phyloP scores from a whole-genome alignment of 2,329 filamentous ascomycete genomes.

The Aspergillus piperis region DNA sequence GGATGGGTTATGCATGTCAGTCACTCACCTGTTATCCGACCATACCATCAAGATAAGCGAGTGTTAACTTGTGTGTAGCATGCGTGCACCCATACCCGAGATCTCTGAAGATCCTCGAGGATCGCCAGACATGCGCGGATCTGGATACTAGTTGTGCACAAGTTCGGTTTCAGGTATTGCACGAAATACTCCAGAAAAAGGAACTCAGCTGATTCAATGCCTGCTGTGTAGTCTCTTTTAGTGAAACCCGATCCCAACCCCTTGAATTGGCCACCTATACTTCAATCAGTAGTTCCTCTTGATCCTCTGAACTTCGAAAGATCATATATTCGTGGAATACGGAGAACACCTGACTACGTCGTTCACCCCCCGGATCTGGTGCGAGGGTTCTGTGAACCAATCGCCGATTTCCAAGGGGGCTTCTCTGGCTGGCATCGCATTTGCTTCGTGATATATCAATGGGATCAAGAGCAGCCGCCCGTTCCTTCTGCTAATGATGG shows the following conservation, averaged over 20 bases:
- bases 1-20: slow-evolving; percentile 42
- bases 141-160: slow-evolving; percentile 24
- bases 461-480: slow-evolving; percentile 21
- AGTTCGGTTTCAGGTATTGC: slow-evolving; percentile 29
- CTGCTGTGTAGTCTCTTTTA: slow-evolving; percentile 25
- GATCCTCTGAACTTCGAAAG: slow-evolving; percentile 4
- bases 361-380: slow-evolving; percentile 21
- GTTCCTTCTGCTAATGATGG: slow-evolving; percentile 22
- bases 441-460: slow-evolving; percentile 38
- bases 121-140: slow-evolving; percentile 41
- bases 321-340: slow-evolving; percentile 30
- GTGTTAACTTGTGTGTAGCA: slow-evolving; percentile 24
- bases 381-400: slow-evolving; percentile 40
- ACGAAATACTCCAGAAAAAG: not conserved
- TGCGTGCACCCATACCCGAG: slow-evolving; percentile 40
- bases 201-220: not conserved
- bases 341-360: slow-evolving; percentile 17
- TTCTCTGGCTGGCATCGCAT: slow-evolving; percentile 42
- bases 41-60: not conserved
- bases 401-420: slow-evolving; percentile 27
- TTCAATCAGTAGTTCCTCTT: slow-evolving; percentile 26
- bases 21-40: not conserved
- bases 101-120: slow-evolving; percentile 23
- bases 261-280: slow-evolving; percentile 32
- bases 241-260: slow-evolving; percentile 18